phyloP scores from a whole-genome alignment of 768 basidiomycete species.

The Leucosporidium scottii region DNA sequence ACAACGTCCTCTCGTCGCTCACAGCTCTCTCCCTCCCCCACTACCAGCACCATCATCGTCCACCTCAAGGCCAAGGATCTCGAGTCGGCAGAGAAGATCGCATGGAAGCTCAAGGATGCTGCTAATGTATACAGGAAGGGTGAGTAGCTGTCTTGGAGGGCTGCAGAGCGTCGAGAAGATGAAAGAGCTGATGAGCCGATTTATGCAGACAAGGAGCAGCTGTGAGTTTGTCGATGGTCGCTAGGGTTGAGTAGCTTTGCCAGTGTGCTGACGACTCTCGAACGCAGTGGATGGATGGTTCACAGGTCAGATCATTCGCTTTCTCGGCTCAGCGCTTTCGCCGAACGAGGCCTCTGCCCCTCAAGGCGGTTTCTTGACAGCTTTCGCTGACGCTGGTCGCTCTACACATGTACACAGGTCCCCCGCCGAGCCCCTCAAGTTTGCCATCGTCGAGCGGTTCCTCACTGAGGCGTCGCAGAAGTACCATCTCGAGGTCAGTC shows the following conservation, averaged over 20 bases:
- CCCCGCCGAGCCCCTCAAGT: not conserved
- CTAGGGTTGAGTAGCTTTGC: too few species aligned
- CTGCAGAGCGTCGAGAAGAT: too few species aligned
- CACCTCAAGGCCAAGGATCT: slow-evolving; percentile 9
- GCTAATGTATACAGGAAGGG: slow-evolving; percentile 1
- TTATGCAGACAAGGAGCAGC: slow-evolving; percentile 9
- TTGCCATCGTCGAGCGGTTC: slow-evolving; percentile 10
- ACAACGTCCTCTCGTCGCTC: too few species aligned
- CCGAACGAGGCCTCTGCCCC: not conserved
- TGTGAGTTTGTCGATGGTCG: not conserved
- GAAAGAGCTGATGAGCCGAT: too few species aligned
- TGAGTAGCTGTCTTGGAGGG: not conserved
- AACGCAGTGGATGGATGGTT: slow-evolving; percentile 3
- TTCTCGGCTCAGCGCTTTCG: too few species aligned
- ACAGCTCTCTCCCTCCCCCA: not conserved
- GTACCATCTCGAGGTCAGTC: slow-evolving; percentile 4
- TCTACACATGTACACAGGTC: not conserved
- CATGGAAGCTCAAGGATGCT: not conserved
- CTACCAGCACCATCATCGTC: slow-evolving; percentile 2
- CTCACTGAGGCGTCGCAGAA: slow-evolving; percentile 5
- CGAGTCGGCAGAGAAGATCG: not conserved
- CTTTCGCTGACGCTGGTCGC: too few species aligned
- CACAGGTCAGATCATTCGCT: not conserved
- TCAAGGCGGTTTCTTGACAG: too few species aligned
- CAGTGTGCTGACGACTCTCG: too few species aligned